Evolutionary conservation across 1,139 yeast species (phyloP).

Genomic region (Blastobotrys persicus): DNA sequence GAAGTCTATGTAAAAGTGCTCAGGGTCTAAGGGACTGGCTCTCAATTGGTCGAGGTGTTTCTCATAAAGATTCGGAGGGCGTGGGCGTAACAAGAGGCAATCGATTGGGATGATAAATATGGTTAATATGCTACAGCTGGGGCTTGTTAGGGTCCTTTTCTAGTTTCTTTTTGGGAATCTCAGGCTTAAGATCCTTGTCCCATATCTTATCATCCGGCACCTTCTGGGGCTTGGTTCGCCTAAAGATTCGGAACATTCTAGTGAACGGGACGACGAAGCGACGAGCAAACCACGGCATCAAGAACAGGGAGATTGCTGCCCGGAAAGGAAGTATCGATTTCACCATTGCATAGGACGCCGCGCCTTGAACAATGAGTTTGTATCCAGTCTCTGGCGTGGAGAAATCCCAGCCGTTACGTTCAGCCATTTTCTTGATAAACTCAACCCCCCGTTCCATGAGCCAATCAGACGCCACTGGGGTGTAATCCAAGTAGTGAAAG

Average conservation of each 20-base stretch:
- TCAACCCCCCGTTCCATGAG: conserved; percentile 60
- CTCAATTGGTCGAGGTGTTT: too few species aligned
- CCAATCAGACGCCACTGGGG: conserved; percentile 57
- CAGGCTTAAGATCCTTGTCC: conserved; percentile 13
- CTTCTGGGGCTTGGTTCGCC: conserved; percentile 9
- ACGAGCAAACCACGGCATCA: conserved; percentile 69
- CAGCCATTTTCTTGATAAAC: conserved; percentile 47
- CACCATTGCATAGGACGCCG: conserved; percentile 78
- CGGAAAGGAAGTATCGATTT: conserved; percentile 61
- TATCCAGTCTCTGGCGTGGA: conserved; percentile 52
- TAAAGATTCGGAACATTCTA: conserved; percentile 34
- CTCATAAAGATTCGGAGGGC: too few species aligned
- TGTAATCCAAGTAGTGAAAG: conserved; percentile 55
- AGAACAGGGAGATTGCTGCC: conserved; percentile 51
- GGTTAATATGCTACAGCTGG: conserved; percentile 8
- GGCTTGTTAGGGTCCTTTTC: conserved; percentile 10
- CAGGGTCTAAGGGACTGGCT: too few species aligned
- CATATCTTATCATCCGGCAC: conserved; percentile 7
- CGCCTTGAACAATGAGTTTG: conserved; percentile 71
- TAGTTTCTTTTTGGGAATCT: conserved; percentile 5
- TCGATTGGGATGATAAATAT: too few species aligned
- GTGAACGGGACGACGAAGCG: conserved; percentile 56
- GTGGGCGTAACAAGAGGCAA: too few species aligned
- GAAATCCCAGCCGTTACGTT: conserved; percentile 36
- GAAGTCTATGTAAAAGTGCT: too few species aligned